Base-by-base conservation (phyloP, 2,329 filamentous ascomycete genomes). In the Trichoderma koningii region DNA sequence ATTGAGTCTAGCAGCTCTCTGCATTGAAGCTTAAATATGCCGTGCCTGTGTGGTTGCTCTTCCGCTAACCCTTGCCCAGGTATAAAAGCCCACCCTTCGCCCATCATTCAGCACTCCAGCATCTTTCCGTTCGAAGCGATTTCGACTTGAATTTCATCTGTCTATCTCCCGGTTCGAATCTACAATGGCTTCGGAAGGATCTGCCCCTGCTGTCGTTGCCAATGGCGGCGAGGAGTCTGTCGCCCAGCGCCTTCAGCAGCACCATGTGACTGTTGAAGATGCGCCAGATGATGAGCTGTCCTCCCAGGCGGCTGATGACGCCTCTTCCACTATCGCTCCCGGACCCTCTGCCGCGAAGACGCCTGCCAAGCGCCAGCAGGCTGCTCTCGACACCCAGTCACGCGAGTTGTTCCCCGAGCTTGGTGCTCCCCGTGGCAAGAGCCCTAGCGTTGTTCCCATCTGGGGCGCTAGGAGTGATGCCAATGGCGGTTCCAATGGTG, bases 331-430 rank as follows among this genome's bases (percentile, higher is more conserved):
- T 53, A 81, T 80, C 59, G 78, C 82, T 63, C 79, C 79, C 53
- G 81, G 80, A 77, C 78, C 76, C 62, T 78, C 80, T 62, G 77
- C 82, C 23, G 75, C 83, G 71, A 28, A 23, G 59, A 91, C 90
- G 77, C 85, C 86, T 67, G 85, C 86, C 51, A 92, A 91, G 81
- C 87, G 90, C 74, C 89, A 88, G 75, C 82, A 85, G 64, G 76
- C 82, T 41, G 63, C 72, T 60, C 80, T 97, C 67, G 92, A 98
- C 77, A 93, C 92, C 21, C 85, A 91, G 73, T 96, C 92, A 19
- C 91, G 96, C 74, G 93, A 98, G 78, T 82, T 91, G 66, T 99
- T 99, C 83, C 95, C 95, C n/a, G 89, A 93, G 71, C 86, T 99
- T 53, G 94, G 93, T 68, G 85, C 80, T 23, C 77, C 83, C 65